Percentiles rank a stretch among this genome's conserved stretches.
Evolutionary conservation across 1,139 yeast genomes (phyloP).

Genomic region (Debaryomyces singareniensis): DNA sequence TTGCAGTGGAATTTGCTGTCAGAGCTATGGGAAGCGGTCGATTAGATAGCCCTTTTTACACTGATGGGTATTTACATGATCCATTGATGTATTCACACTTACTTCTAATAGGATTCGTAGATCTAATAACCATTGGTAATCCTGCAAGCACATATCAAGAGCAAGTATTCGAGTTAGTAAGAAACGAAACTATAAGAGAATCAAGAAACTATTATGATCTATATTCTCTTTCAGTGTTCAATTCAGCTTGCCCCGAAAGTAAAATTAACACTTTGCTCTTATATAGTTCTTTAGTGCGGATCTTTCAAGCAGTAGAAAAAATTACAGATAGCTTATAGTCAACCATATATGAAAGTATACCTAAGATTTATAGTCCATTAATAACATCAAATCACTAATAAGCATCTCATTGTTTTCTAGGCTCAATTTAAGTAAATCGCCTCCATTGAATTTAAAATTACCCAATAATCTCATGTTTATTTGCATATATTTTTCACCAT

Average conservation of each 20-base stretch:
- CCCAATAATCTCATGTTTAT: too few species aligned
- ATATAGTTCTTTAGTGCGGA: conserved; percentile 17
- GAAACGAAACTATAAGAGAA: conserved; percentile 15
- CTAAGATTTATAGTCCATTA: too few species aligned
- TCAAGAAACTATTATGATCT: conserved; percentile 17
- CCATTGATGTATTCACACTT: conserved; percentile 14
- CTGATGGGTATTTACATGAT: conserved; percentile 15
- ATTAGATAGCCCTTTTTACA: conserved; percentile 15
- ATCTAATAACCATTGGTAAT: conserved; percentile 8
- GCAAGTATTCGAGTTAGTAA: conserved; percentile 7
- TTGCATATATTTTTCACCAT: too few species aligned
- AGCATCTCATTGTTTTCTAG: too few species aligned
- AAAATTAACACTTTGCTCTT: conserved; percentile 10
- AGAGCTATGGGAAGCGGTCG: conserved; percentile 10
- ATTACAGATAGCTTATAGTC: too few species aligned
- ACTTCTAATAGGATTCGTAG: conserved; percentile 16
- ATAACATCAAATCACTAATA: too few species aligned
- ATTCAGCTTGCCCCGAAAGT: conserved; percentile 8
- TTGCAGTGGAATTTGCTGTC: conserved; percentile 13
- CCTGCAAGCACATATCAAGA: not conserved
- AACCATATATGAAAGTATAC: too few species aligned
- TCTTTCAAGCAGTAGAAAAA: conserved; percentile 13
- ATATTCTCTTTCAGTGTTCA: conserved; percentile 4
- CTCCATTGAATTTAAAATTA: too few species aligned
- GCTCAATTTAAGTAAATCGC: too few species aligned